Base-by-base conservation (phyloP, 2,329 filamentous ascomycete species). In the Orbilia javanica region DNA sequence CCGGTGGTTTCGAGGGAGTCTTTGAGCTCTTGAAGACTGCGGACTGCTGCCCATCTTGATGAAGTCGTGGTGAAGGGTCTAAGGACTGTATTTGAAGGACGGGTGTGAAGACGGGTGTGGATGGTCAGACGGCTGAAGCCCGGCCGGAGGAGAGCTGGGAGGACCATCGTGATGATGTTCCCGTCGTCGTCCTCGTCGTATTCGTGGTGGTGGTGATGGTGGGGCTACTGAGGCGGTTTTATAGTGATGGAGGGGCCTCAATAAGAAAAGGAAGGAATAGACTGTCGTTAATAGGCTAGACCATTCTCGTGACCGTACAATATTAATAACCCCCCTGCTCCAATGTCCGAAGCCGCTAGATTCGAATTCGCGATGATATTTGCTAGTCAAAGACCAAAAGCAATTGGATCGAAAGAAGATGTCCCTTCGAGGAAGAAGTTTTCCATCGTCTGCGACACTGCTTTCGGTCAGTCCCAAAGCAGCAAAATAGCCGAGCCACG, bases 61-160 rank as follows among this genome's bases (percentile, higher is more conserved):
- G 63, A 13, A 1, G 15, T 46, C 29, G 25, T 57, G 20, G 53
- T 46, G 18, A 64, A 50, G 1, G 52, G 52, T 36, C 63, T 64
- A 34, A 36, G 18, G 6, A 44, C 18, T 5, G 67, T 25, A 46
- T 6, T 34, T 44, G 42, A 10, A 15, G 25, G 62, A 39, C 53
- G 62, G 27, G 34, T 46, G 8, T 42, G 73, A 5, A 78, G 50
- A 34, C 73, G 73, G 15, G 52, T 60, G 48, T 72, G 50, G 34
- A 72, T 15, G 20, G 62, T 18, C 52, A 78, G 46, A 66, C 69
- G 69, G 62, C 74, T n/a, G n/a, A n/a, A 31, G 18, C 31, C 60
- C n/a, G 62, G 62, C 53, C 67, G 67, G 18, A 78, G 67, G 6
- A 72, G 42, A n/a, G 63, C 10, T n/a, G 67, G 74, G n/a, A 78